Conservation (phyloP, 805 yeast genomes). For the Jamesozyma gamospora region DNA sequence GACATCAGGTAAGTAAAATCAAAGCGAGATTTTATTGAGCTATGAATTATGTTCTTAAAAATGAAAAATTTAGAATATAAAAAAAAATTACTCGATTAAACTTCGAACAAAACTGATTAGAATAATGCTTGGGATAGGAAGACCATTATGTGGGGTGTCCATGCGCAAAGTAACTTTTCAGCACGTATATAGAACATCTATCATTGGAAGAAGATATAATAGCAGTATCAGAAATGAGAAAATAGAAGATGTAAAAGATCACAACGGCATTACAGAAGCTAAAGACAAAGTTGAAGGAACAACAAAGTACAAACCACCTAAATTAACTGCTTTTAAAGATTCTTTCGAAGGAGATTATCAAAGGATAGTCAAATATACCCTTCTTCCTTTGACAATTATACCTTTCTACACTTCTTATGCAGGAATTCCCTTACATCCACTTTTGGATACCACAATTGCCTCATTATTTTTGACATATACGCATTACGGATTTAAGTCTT, state of each 20-base stretch:
- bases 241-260: not conserved
- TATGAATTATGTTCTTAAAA: too few species aligned
- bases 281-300: not conserved
- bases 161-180: too few species aligned
- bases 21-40: too few species aligned
- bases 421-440: slow-evolving; percentile 38
- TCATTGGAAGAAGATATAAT: not conserved
- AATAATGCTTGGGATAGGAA: too few species aligned
- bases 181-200: not conserved
- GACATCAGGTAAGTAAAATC: too few species aligned
- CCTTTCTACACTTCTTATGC: slow-evolving; percentile 40
- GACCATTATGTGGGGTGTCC: too few species aligned
- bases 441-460: slow-evolving; percentile 48
- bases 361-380: slow-evolving; percentile 45
- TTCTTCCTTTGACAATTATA: slow-evolving; percentile 53
- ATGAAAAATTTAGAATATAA: too few species aligned
- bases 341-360: slow-evolving; percentile 70
- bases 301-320: slow-evolving; percentile 41
- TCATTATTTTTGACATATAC: slow-evolving; percentile 52
- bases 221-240: not conserved
- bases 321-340: slow-evolving; percentile 48
- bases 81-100: too few species aligned
- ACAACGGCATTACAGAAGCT: not conserved
- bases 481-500: slow-evolving; percentile 62
- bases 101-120: too few species aligned